Conservation (phyloP, 352 stramenopile genomes). For the Aphanomyces stellatus region DNA sequence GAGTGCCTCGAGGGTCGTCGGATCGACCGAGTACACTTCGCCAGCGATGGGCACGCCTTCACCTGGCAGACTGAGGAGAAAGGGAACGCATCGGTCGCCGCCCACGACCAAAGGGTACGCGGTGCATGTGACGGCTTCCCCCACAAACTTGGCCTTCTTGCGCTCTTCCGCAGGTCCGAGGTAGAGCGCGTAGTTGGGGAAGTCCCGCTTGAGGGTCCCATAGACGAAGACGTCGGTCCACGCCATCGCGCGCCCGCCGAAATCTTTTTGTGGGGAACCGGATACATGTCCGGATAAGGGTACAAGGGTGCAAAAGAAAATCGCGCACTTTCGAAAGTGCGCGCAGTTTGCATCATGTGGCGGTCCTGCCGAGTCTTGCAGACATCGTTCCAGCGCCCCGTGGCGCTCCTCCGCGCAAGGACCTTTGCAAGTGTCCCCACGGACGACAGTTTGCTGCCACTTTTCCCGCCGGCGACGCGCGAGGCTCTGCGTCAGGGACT, state of each 20-base stretch:
- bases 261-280: neutral
- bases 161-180: slow-evolving; percentile 36
- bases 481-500: slow-evolving; percentile 34
- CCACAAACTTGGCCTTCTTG: slow-evolving; percentile 44
- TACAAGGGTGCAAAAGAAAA: neutral
- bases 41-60: slow-evolving; percentile 23
- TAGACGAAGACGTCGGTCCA: slow-evolving; percentile 64
- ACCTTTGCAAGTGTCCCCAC: neutral
- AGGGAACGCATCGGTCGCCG: slow-evolving; percentile 52
- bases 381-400: neutral
- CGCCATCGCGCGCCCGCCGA: neutral
- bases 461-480: slow-evolving; percentile 32
- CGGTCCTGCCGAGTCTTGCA: neutral
- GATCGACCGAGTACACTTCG: slow-evolving; percentile 57
- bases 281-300: neutral
- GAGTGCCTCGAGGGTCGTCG: slow-evolving; percentile 40
- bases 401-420: neutral
- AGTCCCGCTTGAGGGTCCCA: slow-evolving; percentile 62
- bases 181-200: slow-evolving; percentile 68
- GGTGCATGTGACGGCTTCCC: slow-evolving; percentile 29
- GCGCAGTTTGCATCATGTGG: neutral
- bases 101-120: slow-evolving; percentile 55
- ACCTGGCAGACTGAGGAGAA: slow-evolving; percentile 18
- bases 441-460: slow-evolving; percentile 37
- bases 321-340: neutral